These are phyloP conservation scores for Rhynchosporium agropyri DNA, from an alignment of 2,329 filamentous ascomycete species.

Conservation along the genomic window DNA sequence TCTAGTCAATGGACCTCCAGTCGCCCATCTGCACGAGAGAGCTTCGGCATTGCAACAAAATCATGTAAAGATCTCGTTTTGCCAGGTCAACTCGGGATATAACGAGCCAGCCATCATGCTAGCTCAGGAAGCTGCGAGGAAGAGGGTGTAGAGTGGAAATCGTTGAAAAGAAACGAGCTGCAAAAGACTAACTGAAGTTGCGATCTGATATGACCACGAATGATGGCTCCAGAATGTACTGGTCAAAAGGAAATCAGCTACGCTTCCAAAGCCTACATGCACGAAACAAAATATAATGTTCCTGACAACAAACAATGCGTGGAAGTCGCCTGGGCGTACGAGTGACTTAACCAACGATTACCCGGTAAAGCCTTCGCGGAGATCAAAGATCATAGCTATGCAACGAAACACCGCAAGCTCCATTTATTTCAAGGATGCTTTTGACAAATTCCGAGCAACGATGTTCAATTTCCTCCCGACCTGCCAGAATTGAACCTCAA, in stretches of 20 bases:
- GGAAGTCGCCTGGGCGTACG: no score
- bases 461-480: neutral
- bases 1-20: conserved; percentile 22
- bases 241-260: neutral
- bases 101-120: conserved; percentile 15
- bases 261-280: neutral
- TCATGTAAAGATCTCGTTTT: conserved; percentile 26
- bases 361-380: no score
- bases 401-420: no score
- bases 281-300: no score
- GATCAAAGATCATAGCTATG: no score
- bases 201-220: neutral
- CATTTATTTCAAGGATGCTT: neutral
- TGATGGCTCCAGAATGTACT: neutral
- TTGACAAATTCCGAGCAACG: neutral
- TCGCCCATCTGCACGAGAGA: conserved; percentile 28
- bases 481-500: neutral
- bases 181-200: neutral
- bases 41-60: conserved; percentile 22
- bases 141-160: neutral
- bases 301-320: no score
- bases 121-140: conserved; percentile 11
- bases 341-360: no score
- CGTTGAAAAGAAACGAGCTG: neutral
- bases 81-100: conserved; percentile 13